Evolutionary conservation across 352 stramenopile genomes (phyloP).

Genomic region (Globisporangium okanoganense): DNA sequence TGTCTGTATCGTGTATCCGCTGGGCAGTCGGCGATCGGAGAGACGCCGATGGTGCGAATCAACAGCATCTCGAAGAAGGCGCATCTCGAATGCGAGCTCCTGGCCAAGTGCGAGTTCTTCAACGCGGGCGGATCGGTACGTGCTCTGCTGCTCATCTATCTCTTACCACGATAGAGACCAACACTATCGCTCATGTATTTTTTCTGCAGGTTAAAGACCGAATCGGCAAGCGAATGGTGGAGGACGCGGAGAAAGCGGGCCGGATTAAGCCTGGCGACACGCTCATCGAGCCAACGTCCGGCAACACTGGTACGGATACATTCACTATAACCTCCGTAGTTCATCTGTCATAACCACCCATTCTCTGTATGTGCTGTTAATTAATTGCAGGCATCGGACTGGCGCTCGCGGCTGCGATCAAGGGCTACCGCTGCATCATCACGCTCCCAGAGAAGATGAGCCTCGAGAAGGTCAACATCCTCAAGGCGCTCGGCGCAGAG

Average conservation of each 20-base stretch:
- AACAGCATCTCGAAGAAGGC: slow-evolving; percentile 83
- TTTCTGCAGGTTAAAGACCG: slow-evolving; percentile 68
- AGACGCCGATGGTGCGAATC: slow-evolving; percentile 93
- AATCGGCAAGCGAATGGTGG: slow-evolving; percentile 84
- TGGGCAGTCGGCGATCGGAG: slow-evolving; percentile 48
- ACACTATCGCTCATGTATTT: neutral
- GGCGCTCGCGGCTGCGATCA: slow-evolving; percentile 94
- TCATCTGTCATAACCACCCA: too few species aligned
- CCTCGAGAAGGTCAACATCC: slow-evolving; percentile 94
- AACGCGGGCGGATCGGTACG: slow-evolving; percentile 84
- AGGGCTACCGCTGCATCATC: slow-evolving; percentile 96
- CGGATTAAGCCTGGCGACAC: slow-evolving; percentile 89
- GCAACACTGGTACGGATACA: slow-evolving; percentile 90
- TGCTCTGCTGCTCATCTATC: neutral
- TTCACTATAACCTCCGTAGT: too few species aligned
- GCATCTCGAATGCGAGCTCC: slow-evolving; percentile 84
- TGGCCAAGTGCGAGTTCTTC: slow-evolving; percentile 95
- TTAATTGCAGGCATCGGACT: slow-evolving; percentile 90
- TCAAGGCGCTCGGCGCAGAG: slow-evolving; percentile 94
- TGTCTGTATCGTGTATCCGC: neutral
- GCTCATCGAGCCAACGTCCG: slow-evolving; percentile 95
- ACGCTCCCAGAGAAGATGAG: slow-evolving; percentile 96
- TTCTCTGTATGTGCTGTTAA: too few species aligned
- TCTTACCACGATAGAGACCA: neutral
- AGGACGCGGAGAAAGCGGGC: slow-evolving; percentile 85